Conservation (phyloP, 2,329 filamentous ascomycete genomes). For the Ambrosiella beaveri region DNA sequence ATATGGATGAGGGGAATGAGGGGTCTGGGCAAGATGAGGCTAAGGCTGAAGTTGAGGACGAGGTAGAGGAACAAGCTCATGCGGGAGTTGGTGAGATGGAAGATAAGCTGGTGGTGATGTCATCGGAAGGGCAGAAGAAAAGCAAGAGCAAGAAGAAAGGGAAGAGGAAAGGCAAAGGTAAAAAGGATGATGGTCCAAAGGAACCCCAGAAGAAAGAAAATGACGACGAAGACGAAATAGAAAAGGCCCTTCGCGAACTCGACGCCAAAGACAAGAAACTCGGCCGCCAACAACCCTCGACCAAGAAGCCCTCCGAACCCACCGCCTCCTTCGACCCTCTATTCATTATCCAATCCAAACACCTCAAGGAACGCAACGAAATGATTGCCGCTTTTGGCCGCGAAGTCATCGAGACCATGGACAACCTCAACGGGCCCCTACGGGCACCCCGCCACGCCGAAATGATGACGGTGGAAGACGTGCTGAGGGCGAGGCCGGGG, state of each 20-base stretch:
- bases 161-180: slow-evolving; percentile 17
- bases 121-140: slow-evolving; percentile 16
- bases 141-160: slow-evolving; percentile 24
- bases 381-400: slow-evolving; percentile 52
- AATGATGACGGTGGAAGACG: slow-evolving; percentile 42
- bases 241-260: slow-evolving; percentile 34
- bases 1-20: slow-evolving; percentile 25
- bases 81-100: background rate
- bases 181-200: slow-evolving; percentile 13
- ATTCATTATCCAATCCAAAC: slow-evolving; percentile 40
- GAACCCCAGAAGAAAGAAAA: slow-evolving; percentile 6
- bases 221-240: slow-evolving; percentile 34
- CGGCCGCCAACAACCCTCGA: background rate
- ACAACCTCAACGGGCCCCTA: slow-evolving; percentile 29
- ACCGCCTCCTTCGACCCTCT: slow-evolving; percentile 12
- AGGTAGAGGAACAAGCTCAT: slow-evolving; percentile 15
- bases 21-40: slow-evolving; percentile 22
- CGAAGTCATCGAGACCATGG: slow-evolving; percentile 38
- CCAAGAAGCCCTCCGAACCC: background rate
- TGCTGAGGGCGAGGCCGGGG: slow-evolving; percentile 35
- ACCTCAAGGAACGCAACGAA: slow-evolving; percentile 76
- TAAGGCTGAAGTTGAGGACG: slow-evolving; percentile 8
- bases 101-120: background rate
- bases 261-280: slow-evolving; percentile 19
- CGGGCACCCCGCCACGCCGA: slow-evolving; percentile 21